Percentiles rank a stretch among this genome's conserved stretches.
Evolutionary conservation across 164 flowering plant genomes (phyloP).

Genomic region (Kalanchoe fedtschenkoi): DNA sequence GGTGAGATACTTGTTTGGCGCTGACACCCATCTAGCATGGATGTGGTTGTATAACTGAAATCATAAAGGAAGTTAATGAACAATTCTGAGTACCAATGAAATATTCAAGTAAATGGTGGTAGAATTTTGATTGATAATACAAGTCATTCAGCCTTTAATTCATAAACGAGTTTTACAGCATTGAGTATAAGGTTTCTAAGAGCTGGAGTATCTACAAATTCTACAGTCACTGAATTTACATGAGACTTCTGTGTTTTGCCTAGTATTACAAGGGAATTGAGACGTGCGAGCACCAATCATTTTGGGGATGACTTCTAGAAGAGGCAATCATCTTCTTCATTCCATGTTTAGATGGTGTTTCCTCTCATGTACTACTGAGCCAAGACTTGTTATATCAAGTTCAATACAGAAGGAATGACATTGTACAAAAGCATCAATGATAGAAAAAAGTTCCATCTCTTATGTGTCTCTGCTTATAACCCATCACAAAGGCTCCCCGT

Average conservation of each 20-base stretch:
- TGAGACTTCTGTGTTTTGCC: neutral
- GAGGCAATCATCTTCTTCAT: neutral
- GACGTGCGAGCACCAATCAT: neutral
- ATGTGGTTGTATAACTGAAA: too few species aligned
- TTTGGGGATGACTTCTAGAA: neutral
- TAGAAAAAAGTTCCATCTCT: neutral
- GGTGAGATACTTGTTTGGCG: too few species aligned
- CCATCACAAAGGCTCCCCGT: constrained; percentile 63
- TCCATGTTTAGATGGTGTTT: neutral
- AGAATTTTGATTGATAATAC: neutral
- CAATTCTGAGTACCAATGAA: too few species aligned
- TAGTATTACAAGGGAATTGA: neutral
- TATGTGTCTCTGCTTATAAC: constrained; percentile 14
- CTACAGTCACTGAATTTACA: neutral
- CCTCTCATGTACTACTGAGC: neutral
- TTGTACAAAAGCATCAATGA: neutral
- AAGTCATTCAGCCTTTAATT: neutral
- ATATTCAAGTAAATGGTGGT: too few species aligned
- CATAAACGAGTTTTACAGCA: neutral
- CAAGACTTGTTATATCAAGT: neutral
- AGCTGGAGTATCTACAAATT: neutral
- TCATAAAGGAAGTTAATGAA: too few species aligned
- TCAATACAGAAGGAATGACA: constrained; percentile 3
- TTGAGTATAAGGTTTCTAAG: neutral
- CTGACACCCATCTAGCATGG: too few species aligned